A percentile compares a stretch with the other conserved stretches of the same genome.
These are phyloP conservation scores for Ceratocystis harringtonii DNA, from an alignment of 2,329 filamentous ascomycete species.

Conservation along the genomic window DNA sequence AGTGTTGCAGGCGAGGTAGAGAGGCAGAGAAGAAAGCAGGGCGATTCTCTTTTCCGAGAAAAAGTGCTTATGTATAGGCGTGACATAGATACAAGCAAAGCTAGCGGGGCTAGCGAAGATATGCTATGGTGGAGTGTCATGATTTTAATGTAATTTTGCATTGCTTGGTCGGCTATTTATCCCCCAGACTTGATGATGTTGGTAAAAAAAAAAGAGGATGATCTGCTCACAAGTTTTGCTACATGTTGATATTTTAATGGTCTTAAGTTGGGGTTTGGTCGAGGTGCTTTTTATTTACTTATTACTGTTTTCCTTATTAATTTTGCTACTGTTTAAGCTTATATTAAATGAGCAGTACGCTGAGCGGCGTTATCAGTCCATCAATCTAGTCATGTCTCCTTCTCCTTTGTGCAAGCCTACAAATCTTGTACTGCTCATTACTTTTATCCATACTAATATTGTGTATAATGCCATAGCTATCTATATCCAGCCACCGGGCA, in stretches of 20 bases:
- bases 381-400: neutral
- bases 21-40: neutral
- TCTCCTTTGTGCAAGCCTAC: neutral
- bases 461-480: neutral
- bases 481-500: slow-evolving; percentile 15
- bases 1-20: neutral
- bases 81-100: too few relatives aligned
- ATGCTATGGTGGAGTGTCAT: neutral
- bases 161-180: neutral
- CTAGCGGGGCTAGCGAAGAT: neutral
- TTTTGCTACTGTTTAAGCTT: neutral
- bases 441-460: neutral
- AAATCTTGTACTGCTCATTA: too few relatives aligned
- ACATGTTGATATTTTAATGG: too few relatives aligned
- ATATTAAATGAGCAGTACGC: neutral
- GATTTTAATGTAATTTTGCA: slow-evolving; percentile 2
- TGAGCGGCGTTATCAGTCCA: neutral
- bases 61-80: too few relatives aligned
- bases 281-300: neutral
- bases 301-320: neutral
- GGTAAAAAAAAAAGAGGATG: too few relatives aligned
- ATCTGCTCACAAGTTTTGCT: too few relatives aligned
- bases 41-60: too few relatives aligned
- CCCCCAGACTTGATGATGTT: too few relatives aligned
- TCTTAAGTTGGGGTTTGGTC: neutral